Conservation (phyloP, 208 protist species). For the Trypanosoma conorhini region DNA sequence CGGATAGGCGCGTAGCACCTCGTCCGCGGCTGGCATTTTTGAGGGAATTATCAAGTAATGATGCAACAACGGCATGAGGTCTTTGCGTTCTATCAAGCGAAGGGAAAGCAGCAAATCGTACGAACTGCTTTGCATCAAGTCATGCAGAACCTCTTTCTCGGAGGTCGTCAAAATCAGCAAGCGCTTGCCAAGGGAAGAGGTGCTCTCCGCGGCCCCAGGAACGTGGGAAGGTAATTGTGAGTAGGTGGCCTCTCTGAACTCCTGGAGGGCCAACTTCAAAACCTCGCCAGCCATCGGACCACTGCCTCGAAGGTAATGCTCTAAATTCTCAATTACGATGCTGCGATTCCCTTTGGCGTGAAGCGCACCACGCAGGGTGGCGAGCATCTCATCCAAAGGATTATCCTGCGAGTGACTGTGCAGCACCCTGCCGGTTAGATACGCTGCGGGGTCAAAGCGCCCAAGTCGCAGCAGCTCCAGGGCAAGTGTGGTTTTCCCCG, state of each 20-base stretch:
- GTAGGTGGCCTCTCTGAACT: slow-evolving; percentile 8
- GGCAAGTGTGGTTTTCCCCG: slow-evolving; percentile 64
- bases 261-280: slow-evolving; percentile 17
- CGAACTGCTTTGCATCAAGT: slow-evolving; percentile 4
- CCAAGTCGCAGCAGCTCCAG: slow-evolving; percentile 33
- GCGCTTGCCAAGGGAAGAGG: slow-evolving; percentile 4
- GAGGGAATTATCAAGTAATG: slow-evolving; percentile 39
- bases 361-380: slow-evolving; percentile 1
- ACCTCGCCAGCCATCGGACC: not conserved
- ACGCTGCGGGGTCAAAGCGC: slow-evolving; percentile 5
- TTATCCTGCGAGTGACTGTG: not conserved
- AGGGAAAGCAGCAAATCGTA: slow-evolving; percentile 26
- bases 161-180: slow-evolving; percentile 29
- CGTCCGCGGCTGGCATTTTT: slow-evolving; percentile 2
- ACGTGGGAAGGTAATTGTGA: not conserved
- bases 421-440: slow-evolving; percentile 4
- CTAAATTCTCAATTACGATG: slow-evolving; percentile 31
- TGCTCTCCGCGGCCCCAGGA: not conserved
- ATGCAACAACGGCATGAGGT: slow-evolving; percentile 31
- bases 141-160: slow-evolving; percentile 20
- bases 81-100: slow-evolving; percentile 38
- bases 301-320: slow-evolving; percentile 8
- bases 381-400: slow-evolving; percentile 6
- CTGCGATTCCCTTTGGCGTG: slow-evolving; percentile 11
- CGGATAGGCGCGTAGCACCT: slow-evolving; percentile 42